Evolutionary conservation across 2,329 filamentous ascomycete genomes (phyloP).

Genomic region (Pseudogymnoascus sp.): DNA sequence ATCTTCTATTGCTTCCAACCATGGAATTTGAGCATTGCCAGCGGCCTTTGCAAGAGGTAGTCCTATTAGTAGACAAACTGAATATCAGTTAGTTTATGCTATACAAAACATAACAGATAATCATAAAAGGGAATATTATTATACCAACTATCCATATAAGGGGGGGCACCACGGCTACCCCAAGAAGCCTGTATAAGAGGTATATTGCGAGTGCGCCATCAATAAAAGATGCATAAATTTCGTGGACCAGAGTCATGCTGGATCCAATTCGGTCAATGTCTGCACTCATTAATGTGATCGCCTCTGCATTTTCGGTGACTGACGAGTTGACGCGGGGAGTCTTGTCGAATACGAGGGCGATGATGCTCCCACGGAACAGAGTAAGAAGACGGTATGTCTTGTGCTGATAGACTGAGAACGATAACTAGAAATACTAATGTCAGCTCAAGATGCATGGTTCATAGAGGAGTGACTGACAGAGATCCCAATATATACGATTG

Average conservation of each 20-base stretch:
- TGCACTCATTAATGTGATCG: not conserved
- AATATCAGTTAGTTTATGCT: not conserved
- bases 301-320: not conserved
- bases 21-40: not conserved
- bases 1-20: conserved; percentile 13
- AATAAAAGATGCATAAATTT: not conserved
- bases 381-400: conserved; percentile 12
- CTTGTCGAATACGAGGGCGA: conserved; percentile 9
- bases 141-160: not conserved
- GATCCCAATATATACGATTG: conserved; percentile 35
- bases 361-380: conserved; percentile 8
- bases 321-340: conserved; percentile 12
- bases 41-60: not conserved
- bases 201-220: not conserved
- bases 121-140: not conserved
- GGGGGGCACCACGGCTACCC: not conserved
- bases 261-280: not conserved
- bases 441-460: not conserved
- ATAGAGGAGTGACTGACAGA: conserved; percentile 25
- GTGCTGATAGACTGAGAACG: conserved; percentile 9
- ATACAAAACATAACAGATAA: not conserved
- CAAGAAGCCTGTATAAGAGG: not conserved
- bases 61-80: not conserved
- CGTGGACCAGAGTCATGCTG: not conserved
- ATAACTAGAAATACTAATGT: not conserved